Evolutionary conservation across 2,329 filamentous ascomycete genomes (phyloP).

Genomic region (Aspergillus sp.): DNA sequence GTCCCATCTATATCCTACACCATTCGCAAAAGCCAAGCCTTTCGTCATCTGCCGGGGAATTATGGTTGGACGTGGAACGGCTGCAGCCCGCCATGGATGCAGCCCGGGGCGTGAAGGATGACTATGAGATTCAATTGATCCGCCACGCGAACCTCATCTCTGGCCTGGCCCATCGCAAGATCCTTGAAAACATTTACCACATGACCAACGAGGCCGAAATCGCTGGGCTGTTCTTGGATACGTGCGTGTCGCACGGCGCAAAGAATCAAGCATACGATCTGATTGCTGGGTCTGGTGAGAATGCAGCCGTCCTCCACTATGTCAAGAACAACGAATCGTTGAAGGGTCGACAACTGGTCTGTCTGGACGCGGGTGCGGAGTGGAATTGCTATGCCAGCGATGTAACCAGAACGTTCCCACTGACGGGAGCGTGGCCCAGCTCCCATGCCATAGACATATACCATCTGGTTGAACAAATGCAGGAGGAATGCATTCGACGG

Average conservation of each 20-base stretch:
- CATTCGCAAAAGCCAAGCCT: conserved; percentile 24
- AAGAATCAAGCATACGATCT: conserved; percentile 80
- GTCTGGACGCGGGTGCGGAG: conserved; percentile 77
- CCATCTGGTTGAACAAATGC: conserved; percentile 78
- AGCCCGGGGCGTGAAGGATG: conserved; percentile 63
- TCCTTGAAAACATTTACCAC: conserved; percentile 52
- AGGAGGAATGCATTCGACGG: conserved; percentile 63
- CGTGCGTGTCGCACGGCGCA: conserved; percentile 65
- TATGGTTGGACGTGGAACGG: conserved; percentile 19
- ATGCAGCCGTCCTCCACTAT: conserved; percentile 82
- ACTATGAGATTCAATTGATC: conserved; percentile 65
- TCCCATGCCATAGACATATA: conserved; percentile 67
- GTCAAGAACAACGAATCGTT: conserved; percentile 67
- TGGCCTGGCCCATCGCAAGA: conserved; percentile 56
- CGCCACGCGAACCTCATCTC: conserved; percentile 64
- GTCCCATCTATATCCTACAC: conserved; percentile 32
- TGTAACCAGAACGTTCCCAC: conserved; percentile 79
- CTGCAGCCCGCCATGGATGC: conserved; percentile 54
- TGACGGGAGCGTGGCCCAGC: conserved; percentile 52
- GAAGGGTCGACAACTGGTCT: conserved; percentile 63
- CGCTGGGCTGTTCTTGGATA: conserved; percentile 69
- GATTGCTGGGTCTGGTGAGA: conserved; percentile 72
- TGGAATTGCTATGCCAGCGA: conserved; percentile 65
- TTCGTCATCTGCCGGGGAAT: conserved; percentile 8
- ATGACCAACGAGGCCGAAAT: conserved; percentile 74